Base-by-base conservation (phyloP, 2,329 filamentous ascomycete genomes). In the Amauroascus verrucosus region DNA sequence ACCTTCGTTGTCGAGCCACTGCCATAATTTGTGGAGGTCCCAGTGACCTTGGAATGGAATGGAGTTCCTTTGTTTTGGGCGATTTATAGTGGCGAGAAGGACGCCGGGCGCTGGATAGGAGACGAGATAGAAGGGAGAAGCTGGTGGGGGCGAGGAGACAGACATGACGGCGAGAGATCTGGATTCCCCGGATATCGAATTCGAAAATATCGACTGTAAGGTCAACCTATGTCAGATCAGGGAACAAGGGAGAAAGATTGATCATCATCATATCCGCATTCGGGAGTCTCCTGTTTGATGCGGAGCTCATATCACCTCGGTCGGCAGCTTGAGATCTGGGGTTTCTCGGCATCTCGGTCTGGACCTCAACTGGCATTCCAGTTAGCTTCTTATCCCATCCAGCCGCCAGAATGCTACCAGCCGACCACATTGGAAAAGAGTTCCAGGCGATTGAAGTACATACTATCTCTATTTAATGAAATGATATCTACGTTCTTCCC, bases 21-120 rank as follows among this genome's bases (percentile, higher is more conserved):
- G 59, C 56, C 67, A 73, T 7, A 74, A 57, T 4, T 59, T 60
- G 48, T 70, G 63, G 13, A 69, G 61, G 56, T 72, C 68, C 62
- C 64, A 67, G 58, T 73, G 69, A 13, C 66, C 69, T 6, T 64
- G 60, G 30, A 62, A 62, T 32, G 66, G 65, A 53, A 74, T 65
- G 20, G 68, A 69, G 59, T 74, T 74, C 56, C 70, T 67, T 28
- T 67, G 62, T 24, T 65, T 62, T 22, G 65, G 64, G 5, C 71
- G 64, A 50, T 70, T 68, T 53, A 74, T 69, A 55, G 73, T 70
- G 55, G 75, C 67, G 55, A 76, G 64, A 49, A 76, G 63, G 59
- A 75, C 62, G 46, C 65, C 63, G 16, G 66, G 59, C 41, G 63
- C 58, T 58, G 75, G 75, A 62, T 72, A 70, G 45, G 65, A 60